phyloP scores from a whole-genome alignment of 495 filamentous ascomycete species.

The Aspergillus wentii region DNA sequence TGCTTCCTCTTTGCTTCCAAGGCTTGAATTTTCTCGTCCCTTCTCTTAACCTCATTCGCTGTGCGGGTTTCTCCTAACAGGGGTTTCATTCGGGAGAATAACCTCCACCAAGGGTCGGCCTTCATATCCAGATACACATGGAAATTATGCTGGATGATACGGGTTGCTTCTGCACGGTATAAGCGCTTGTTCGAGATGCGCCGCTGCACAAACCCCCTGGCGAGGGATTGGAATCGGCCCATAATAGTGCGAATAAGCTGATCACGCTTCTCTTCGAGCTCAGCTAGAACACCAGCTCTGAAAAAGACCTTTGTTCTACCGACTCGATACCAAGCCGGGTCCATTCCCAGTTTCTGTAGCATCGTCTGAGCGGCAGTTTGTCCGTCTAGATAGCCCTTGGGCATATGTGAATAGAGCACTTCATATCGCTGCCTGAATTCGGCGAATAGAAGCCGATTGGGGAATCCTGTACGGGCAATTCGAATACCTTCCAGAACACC shows the following conservation, averaged over 20 bases:
- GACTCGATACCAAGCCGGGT: constrained; percentile 82
- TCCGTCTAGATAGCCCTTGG: constrained; percentile 86
- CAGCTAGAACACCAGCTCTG: constrained; percentile 90
- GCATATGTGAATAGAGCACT: constrained; percentile 87
- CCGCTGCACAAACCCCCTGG: constrained; percentile 83
- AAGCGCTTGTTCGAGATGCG: constrained; percentile 85
- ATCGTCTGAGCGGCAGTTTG: constrained; percentile 81
- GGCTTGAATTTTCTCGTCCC: constrained; percentile 87
- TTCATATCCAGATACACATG: constrained; percentile 82
- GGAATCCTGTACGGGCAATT: constrained; percentile 97
- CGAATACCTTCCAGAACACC: constrained; percentile 97
- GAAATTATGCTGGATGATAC: constrained; percentile 93
- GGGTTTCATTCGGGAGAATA: constrained; percentile 94
- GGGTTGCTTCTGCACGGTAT: constrained; percentile 89
- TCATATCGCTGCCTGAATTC: constrained; percentile 97
- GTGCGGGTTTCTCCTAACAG: constrained; percentile 86
- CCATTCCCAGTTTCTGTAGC: constrained; percentile 82
- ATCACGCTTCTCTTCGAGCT: constrained; percentile 93
- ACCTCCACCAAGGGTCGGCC: constrained; percentile 92
- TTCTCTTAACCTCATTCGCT: constrained; percentile 84
- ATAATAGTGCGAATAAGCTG: constrained; percentile 88
- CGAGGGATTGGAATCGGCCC: constrained; percentile 72
- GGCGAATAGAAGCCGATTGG: constrained; percentile 84
- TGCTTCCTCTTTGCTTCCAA: constrained; percentile 78
- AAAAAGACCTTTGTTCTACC: constrained; percentile 98